Base-by-base conservation (phyloP, 2,329 filamentous ascomycete genomes). In the Monascus ruber region DNA sequence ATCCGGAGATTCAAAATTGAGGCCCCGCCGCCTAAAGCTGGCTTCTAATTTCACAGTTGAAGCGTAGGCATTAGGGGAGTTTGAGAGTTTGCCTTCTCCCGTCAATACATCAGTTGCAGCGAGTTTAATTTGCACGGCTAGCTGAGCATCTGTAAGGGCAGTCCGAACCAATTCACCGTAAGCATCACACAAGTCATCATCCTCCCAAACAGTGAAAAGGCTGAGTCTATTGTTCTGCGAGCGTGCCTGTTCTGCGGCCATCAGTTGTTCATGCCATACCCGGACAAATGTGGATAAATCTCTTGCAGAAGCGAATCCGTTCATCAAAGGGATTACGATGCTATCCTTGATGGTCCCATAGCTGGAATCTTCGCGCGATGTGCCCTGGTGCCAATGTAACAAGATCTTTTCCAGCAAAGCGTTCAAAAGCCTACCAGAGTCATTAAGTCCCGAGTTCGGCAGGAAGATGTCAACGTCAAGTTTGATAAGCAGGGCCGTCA, bases 391-490 rank as follows among this genome's bases (percentile, higher is more conserved):
- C 55, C 53, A 65, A 32, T 60, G 49, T 3, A 55, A 40, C 26
- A 55, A 45, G 10, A 65, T 54, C 26, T 61, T 63, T 17, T 53
- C 45, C 26, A 64, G 43, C 24, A 69, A 44, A 31, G 57, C 55
- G 10, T 56, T 48, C 24, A 69, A 44, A 17, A 68, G 50, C 29
- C 51, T 55, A 9, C 46, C 43, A 2, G 63, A 60, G 42, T 59
- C 59, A 8, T 49, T 50, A 17, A 68, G 44, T 4, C 64, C 64
- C 6, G 64, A 66, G 37, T 65, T 68, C 4, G 64, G 63, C 24
- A 69, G 42, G 41, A 69, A 64, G 27, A 66, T 60, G 43, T 67
- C 63, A 24, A 59, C 58, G 2, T 63, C 64, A 7, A 67, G 48
- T 37, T 60, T 57, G 28, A 68, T 54, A 24, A 68, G 49, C 31